Percentiles rank a stretch among this genome's conserved stretches.
These are phyloP conservation scores for Hemileia vastatrix DNA, from an alignment of 1,284 basidiomycete genomes.

Conservation along the genomic window DNA sequence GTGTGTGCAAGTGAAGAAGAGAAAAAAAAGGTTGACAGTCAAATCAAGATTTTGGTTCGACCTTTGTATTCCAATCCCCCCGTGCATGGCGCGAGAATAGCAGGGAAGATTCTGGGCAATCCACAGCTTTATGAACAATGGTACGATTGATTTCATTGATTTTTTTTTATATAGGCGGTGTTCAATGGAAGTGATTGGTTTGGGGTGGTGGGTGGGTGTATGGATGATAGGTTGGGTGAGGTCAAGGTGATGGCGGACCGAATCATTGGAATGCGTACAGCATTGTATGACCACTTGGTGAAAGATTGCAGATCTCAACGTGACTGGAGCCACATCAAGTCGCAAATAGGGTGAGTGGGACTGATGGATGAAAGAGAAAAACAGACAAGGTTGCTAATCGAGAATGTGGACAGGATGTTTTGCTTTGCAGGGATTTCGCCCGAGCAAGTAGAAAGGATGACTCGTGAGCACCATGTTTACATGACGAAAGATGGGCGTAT, in stretches of 20 bases:
- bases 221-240: constrained; percentile 35
- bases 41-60: constrained; percentile 85
- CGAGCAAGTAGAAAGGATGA: constrained; percentile 42
- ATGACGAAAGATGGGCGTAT: constrained; percentile 45
- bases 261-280: constrained; percentile 44
- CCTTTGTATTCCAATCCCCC: constrained; percentile 99
- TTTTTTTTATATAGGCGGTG: not conserved
- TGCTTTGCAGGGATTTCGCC: constrained; percentile 34
- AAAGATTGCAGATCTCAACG: constrained; percentile 42
- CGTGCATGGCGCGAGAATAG: constrained; percentile 55
- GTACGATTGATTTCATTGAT: constrained; percentile 22
- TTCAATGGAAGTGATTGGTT: not conserved
- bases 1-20: constrained; percentile 40
- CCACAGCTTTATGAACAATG: constrained; percentile 46
- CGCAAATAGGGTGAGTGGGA: constrained; percentile 39
- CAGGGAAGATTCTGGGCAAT: constrained; percentile 46
- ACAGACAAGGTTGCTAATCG: constrained; percentile 63
- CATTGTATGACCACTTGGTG: constrained; percentile 40
- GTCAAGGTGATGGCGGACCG: constrained; percentile 46
- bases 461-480: constrained; percentile 45
- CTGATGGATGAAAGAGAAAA: too few species aligned
- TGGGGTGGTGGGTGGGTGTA: too few species aligned
- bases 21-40: constrained; percentile 39
- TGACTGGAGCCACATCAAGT: constrained; percentile 46
- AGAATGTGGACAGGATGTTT: constrained; percentile 47